A percentile compares a stretch with the other conserved stretches of the same genome.
Evolutionary conservation across 2,329 filamentous ascomycete species (phyloP).

Genomic region (Chalaropsis thielavioides): DNA sequence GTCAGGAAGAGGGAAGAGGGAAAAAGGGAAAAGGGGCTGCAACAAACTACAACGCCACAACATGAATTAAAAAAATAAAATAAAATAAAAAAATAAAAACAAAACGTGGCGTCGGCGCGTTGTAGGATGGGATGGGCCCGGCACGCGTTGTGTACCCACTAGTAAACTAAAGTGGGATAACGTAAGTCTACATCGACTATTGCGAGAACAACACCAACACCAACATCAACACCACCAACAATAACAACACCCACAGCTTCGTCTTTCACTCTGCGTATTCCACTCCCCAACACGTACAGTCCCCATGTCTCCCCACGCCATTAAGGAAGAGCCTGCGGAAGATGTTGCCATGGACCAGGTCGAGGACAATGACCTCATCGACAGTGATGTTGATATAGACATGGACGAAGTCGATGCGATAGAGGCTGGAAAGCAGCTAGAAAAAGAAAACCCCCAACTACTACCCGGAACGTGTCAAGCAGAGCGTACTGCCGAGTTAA

Average conservation of each 20-base stretch:
- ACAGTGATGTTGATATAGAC: conserved; percentile 16
- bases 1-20: too few species aligned
- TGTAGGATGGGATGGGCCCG: too few species aligned
- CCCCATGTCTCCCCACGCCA: conserved; percentile 1
- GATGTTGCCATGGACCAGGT: conserved; percentile 29
- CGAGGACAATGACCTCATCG: conserved; percentile 15
- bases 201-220: background rate
- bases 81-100: too few species aligned
- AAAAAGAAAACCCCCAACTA: background rate
- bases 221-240: background rate
- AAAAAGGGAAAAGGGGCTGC: too few species aligned
- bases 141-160: background rate
- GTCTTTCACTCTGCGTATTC: background rate
- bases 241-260: too few species aligned
- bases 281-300: background rate
- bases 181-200: background rate
- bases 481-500: conserved; percentile 22
- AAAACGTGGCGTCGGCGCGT: too few species aligned
- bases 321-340: conserved; percentile 17
- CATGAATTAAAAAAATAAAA: too few species aligned
- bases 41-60: too few species aligned
- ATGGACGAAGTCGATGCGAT: conserved; percentile 20
- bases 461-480: background rate
- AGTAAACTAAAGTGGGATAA: background rate
- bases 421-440: conserved; percentile 17